Conservation (phyloP, 2,329 filamentous ascomycete genomes). For the Pseudogymnoascus destructans region DNA sequence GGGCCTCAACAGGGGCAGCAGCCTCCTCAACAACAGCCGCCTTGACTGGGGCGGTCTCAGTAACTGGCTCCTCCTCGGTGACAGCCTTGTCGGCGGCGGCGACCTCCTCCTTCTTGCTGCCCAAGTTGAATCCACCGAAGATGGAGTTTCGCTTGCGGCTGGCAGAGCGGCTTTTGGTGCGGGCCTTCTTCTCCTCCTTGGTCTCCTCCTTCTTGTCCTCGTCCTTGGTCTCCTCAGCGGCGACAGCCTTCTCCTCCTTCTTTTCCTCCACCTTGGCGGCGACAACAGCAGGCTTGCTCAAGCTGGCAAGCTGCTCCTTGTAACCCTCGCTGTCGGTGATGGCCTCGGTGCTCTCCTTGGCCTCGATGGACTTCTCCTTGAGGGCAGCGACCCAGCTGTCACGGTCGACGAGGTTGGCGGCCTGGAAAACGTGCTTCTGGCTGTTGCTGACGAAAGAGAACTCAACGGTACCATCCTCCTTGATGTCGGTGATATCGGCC, state of each 20-base stretch:
- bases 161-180: constrained; percentile 48
- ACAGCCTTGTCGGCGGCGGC: constrained; percentile 28
- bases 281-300: constrained; percentile 30
- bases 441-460: constrained; percentile 77
- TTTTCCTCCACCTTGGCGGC: constrained; percentile 29
- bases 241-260: constrained; percentile 24
- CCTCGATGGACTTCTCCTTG: constrained; percentile 71
- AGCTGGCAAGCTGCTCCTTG: constrained; percentile 43
- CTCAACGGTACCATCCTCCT: constrained; percentile 65
- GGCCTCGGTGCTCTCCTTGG: constrained; percentile 63
- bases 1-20: constrained; percentile 23
- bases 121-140: constrained; percentile 44
- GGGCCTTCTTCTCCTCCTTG: constrained; percentile 40
- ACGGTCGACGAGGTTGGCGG: constrained; percentile 58
- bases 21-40: constrained; percentile 31
- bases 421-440: constrained; percentile 93
- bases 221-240: constrained; percentile 27
- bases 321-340: constrained; percentile 73
- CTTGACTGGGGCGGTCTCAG: constrained; percentile 20
- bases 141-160: constrained; percentile 54
- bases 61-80: constrained; percentile 26
- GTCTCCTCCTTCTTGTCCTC: constrained; percentile 27
- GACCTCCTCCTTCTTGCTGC: constrained; percentile 42
- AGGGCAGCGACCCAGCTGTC: constrained; percentile 84
- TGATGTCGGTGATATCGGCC: constrained; percentile 47